phyloP scores from a whole-genome alignment of 2,329 filamentous ascomycete genomes.

The Penicillium sp. region DNA sequence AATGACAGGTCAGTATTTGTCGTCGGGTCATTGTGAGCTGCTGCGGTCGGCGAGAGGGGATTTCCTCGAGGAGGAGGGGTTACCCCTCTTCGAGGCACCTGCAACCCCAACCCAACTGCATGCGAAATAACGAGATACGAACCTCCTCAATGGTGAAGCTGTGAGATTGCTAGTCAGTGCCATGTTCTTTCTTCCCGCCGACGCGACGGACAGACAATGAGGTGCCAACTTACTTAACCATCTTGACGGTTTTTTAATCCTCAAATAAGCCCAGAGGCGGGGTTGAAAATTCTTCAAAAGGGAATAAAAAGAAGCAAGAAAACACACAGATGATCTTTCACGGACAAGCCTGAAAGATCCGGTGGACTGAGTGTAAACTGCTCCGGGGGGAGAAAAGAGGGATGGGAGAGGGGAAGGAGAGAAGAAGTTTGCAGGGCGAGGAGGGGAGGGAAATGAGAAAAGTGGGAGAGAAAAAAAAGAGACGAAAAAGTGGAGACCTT shows the following conservation, averaged over 20 bases:
- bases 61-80: neutral
- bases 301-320: slow-evolving; percentile 26
- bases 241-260: slow-evolving; percentile 68
- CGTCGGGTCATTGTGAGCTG: neutral
- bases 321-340: slow-evolving; percentile 39
- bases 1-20: slow-evolving; percentile 5
- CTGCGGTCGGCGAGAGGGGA: neutral
- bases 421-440: slow-evolving; percentile 23
- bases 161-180: slow-evolving; percentile 31
- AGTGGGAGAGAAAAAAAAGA: slow-evolving; percentile 25
- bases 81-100: neutral
- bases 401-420: slow-evolving; percentile 24
- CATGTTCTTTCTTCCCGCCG: neutral
- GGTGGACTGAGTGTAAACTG: slow-evolving; percentile 36
- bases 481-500: slow-evolving; percentile 26
- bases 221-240: slow-evolving; percentile 87
- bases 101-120: neutral
- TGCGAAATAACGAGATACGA: slow-evolving; percentile 29
- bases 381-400: slow-evolving; percentile 26
- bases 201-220: neutral
- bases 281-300: slow-evolving; percentile 13
- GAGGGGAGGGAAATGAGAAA: slow-evolving; percentile 20
- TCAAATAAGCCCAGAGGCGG: slow-evolving; percentile 37
- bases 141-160: slow-evolving; percentile 98
- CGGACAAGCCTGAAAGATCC: slow-evolving; percentile 40